Conservation (phyloP, 805 yeast genomes). For the Yarrowia sp. region DNA sequence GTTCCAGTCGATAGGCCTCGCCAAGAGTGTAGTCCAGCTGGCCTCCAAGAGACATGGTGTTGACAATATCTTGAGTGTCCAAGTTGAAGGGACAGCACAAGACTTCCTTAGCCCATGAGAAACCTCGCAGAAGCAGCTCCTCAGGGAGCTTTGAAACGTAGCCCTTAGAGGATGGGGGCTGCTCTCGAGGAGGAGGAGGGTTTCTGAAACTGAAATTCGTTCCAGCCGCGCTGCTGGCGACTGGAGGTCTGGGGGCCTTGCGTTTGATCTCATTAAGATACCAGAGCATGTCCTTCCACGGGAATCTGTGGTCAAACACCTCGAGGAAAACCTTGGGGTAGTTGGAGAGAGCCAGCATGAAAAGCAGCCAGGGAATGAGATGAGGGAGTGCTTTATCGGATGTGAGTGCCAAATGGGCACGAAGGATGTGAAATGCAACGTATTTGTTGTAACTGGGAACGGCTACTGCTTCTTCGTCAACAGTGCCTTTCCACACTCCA, state of each 20-base stretch:
- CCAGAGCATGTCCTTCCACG: slow-evolving; percentile 24
- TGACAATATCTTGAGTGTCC: slow-evolving; percentile 20
- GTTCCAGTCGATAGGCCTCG: not conserved
- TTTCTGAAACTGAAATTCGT: not conserved
- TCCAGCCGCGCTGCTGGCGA: not conserved
- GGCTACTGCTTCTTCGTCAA: not conserved
- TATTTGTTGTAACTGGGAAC: slow-evolving; percentile 8
- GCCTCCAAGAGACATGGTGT: slow-evolving; percentile 3
- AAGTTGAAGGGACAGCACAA: not conserved
- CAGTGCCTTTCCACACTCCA: not conserved
- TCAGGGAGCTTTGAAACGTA: slow-evolving; percentile 22
- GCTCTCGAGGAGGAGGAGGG: not conserved
- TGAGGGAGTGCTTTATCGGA: slow-evolving; percentile 17
- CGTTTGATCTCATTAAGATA: slow-evolving; percentile 1
- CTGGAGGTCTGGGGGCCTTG: not conserved
- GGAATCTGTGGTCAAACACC: slow-evolving; percentile 20
- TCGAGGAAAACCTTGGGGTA: not conserved
- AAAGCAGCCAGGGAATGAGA: slow-evolving; percentile 5
- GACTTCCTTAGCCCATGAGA: slow-evolving; percentile 8
- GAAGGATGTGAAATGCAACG: slow-evolving; percentile 21
- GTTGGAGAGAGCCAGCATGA: slow-evolving; percentile 9
- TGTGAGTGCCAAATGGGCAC: slow-evolving; percentile 20
- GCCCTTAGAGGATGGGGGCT: not conserved
- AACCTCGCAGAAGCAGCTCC: slow-evolving; percentile 12
- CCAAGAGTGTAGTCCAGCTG: slow-evolving; percentile 20